Conservation (phyloP, 2,329 filamentous ascomycete species). For the Xylariaceae sp. region DNA sequence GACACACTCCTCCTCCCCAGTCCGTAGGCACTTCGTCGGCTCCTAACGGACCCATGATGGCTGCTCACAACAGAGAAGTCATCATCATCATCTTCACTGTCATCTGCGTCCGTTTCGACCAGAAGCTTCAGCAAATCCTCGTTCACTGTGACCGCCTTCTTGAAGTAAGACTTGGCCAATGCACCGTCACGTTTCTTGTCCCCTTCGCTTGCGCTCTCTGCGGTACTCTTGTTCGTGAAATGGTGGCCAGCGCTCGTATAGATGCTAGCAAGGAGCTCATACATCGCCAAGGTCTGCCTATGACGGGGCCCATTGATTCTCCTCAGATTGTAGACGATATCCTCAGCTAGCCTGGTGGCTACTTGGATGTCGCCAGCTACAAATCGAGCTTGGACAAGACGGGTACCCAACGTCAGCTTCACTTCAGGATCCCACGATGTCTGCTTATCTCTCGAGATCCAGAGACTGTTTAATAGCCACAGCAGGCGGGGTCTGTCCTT, state of each 20-base stretch:
- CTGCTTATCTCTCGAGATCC: constrained; percentile 7
- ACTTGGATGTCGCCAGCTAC: constrained; percentile 6
- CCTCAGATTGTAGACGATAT: constrained; percentile 16
- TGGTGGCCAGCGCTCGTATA: constrained; percentile 13
- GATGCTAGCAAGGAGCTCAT: constrained; percentile 15
- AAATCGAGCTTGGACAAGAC: constrained; percentile 14
- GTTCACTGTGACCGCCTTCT: constrained; percentile 14
- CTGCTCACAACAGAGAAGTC: constrained; percentile 11
- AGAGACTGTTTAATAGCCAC: constrained; percentile 13
- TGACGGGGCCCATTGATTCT: constrained; percentile 10
- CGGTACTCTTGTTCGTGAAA: constrained; percentile 5
- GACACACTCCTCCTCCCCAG: constrained; percentile 5
- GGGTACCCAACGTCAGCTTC: constrained; percentile 12
- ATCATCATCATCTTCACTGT: constrained; percentile 15
- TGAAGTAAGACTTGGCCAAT: constrained; percentile 9
- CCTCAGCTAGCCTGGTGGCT: constrained; percentile 12
- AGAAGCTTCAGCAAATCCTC: constrained; percentile 15
- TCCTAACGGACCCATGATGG: constrained; percentile 7
- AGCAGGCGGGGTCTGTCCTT: constrained; percentile 8
- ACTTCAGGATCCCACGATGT: constrained; percentile 10
- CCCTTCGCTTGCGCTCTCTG: background rate
- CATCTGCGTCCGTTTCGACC: constrained; percentile 12
- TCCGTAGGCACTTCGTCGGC: constrained; percentile 1
- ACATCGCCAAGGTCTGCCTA: constrained; percentile 13
- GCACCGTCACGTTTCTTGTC: constrained; percentile 13